Conservation (phyloP, 2,329 filamentous ascomycete genomes). For the Monilinia fructicola region DNA sequence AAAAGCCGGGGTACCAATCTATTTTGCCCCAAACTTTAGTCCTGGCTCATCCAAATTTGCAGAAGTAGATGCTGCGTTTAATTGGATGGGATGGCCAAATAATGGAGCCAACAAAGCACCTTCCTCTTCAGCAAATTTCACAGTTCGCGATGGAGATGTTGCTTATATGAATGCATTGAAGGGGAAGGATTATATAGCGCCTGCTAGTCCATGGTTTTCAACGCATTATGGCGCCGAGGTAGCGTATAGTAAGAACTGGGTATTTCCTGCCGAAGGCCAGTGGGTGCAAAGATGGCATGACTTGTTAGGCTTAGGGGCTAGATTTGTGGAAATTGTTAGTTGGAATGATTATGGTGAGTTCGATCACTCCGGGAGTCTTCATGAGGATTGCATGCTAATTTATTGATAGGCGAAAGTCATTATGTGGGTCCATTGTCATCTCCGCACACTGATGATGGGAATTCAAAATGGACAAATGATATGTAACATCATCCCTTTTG, state of each 20-base stretch:
- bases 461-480: constrained; percentile 23
- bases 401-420: constrained; percentile 14
- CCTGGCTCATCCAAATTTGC: background rate
- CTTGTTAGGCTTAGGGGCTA: background rate
- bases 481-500: background rate
- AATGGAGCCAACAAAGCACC: constrained; percentile 21
- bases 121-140: background rate
- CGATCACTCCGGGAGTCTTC: background rate
- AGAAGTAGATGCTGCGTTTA: constrained; percentile 21
- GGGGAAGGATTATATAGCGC: constrained; percentile 11
- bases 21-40: constrained; percentile 21
- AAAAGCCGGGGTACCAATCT: constrained; percentile 30
- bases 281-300: constrained; percentile 16
- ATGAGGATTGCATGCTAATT: background rate
- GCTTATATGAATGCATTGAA: constrained; percentile 5
- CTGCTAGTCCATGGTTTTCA: constrained; percentile 19
- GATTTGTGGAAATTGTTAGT: constrained; percentile 17
- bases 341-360: constrained; percentile 24
- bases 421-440: constrained; percentile 19
- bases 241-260: constrained; percentile 24
- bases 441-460: constrained; percentile 18
- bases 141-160: constrained; percentile 7
- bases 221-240: constrained; percentile 22
- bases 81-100: constrained; percentile 23
- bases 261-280: constrained; percentile 12